Base-by-base conservation (phyloP, 768 basidiomycete genomes). In the Leccinum longicurvipes region DNA sequence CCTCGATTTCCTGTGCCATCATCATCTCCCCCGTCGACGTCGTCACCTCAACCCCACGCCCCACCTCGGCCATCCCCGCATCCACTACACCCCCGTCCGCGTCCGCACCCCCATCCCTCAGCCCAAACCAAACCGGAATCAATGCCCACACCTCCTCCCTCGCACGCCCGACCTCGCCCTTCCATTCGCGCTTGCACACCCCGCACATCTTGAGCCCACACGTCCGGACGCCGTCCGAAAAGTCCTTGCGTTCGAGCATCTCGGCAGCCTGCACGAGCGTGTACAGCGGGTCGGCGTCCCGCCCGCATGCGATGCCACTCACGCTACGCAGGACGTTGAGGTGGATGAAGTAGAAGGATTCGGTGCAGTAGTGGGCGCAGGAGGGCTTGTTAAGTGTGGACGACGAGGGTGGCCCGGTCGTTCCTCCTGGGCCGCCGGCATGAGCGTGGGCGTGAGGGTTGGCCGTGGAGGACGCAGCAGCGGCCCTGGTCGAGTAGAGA, bases 311-410 rank as follows among this genome's bases (percentile, higher is more conserved):
- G 55, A 90, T 84, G 0, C 89, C 89, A 0, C 85, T 83, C 44
- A 90, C 79, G 21, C 83, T 79, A 54, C 88, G 82, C 41, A 89
- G 71, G 28, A 86, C 73, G 67, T 90, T 89, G 55, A 90, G 79
- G 75, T 81, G 82, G 73, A 91, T 82, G 67, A 84, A 87, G 71
- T 89, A 86, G 71, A 87, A 87, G 14, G 87, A 85, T 50, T 89
- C 85, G 55, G 74, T 72, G 69, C 89, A 91, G 27, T 50, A 91
- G 27, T 50, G 69, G 61, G 29, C 73, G 54, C 65, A 55, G 1
- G 27, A n/a, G 44, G 51, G 19, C 12, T n/a, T 19, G n/a, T n/a
- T 19, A 10, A 21, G 10, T 0, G 51, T 9, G 3, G 25, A 8
- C 2, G 42, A n/a, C 1, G n/a, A n/a, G n/a, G n/a, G n/a, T n/a